Base-by-base conservation (phyloP, 2,329 filamentous ascomycete species). In the Scytalidium lignicola region DNA sequence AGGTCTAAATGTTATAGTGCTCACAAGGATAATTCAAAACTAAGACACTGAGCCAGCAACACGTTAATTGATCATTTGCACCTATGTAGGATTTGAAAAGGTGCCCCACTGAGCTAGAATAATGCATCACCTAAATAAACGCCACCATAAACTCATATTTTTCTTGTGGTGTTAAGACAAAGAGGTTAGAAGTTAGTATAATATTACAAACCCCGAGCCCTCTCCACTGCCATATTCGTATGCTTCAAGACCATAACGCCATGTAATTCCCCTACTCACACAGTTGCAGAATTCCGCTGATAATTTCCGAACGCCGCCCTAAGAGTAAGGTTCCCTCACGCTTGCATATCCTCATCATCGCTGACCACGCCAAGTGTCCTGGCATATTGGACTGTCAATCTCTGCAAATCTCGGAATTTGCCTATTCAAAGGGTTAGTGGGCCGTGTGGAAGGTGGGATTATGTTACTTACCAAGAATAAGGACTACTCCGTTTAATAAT, bases 301-400 rank as follows among this genome's bases (percentile, higher is more conserved):
- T 17, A 41, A 39, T 19, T 26, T 37, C 32, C 32, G 15, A 37
- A 37, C 32, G 32, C 32, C 32, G 15, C 15, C 32, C 32, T 37
- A 13, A 13, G 32, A 37, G 8, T 17, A 37, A 37, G 32, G n/a
- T 37, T 17, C 15, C 32, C 32, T 37, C 32, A 37, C 32, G 41
- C 47, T 40, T 45, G 39, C 5, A 26, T 41, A 32, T 19, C 56
- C 51, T 63, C 59, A 12, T 64, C 62, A 18, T 62, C 60, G 41
- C 61, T 60, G 32, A 60, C 56, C 60, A 88, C 72, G 49, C 86
- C 87, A 19, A 95, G 73, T n/a, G 90, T 73, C 55, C 88, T 83
- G 12, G 92, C 92, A 66, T 97, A 97, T 54, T 95, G 92, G 21
- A 96, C 88, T n/a, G 90, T 96, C 40, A 96, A 79, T 21, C 93